Evolutionary conservation across 257 asterid genomes (phyloP), one percentile per base, ranked within the genome.

Genomic region (Cordia subcordata): DNA sequence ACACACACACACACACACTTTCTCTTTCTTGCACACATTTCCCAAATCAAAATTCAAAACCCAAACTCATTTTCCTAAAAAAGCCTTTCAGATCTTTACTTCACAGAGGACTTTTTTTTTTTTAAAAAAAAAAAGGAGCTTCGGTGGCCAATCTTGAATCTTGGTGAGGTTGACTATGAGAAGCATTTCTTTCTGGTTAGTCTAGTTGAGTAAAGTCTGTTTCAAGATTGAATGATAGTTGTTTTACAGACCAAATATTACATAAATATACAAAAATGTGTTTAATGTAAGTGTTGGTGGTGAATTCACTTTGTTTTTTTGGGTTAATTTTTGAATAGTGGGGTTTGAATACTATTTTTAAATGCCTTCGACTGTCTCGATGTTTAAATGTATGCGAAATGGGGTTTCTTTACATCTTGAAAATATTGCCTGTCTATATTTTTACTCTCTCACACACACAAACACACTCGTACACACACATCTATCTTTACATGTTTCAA

Each of bases 41-140:
- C 15, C 21, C 21, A 49, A 49, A 49, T 49, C 53, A 49, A 49
- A 49, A 14, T 49, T 49, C 53, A 49, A 49, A 49, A 15, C 53
- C 53, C 21, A 49, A 14, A 42, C 15, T 42, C 18, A 4, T 14
- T 49, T 49, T 11, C 6, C 53, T 11, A 1, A 4, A 4, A 4
- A 5, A 13, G 53, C 18, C 15, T 17, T 17, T 49, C 53, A 49
- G 53, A 49, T 14, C 53, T 49, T 49, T 1, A 4, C 17, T 17
- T 4, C 21, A 49, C 20, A 49, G 47, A 42, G 10, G 10, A 10
- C 47, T 4, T n/a, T n/a, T n/a, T n/a, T n/a, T n/a, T n/a, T n/a
- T n/a, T n/a, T 3, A 42, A 14, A 10, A 42, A 11, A 10, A 42
- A 42, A 27, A 14, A 42, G 15, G 47, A 11, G 47, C 47, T 42